phyloP scores from a whole-genome alignment of 257 asterid species.

The Capsicum chinense region DNA sequence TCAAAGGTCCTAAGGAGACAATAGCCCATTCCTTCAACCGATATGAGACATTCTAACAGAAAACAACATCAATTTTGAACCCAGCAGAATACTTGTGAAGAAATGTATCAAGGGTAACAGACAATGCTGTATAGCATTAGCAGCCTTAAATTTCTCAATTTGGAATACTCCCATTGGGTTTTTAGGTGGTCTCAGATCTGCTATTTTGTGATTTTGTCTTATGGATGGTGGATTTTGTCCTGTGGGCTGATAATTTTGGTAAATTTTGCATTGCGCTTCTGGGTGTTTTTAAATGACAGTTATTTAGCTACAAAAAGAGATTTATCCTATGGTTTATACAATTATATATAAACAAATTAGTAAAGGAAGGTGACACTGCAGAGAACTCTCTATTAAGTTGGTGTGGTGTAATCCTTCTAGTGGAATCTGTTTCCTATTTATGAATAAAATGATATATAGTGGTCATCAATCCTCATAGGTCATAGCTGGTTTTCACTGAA shows the following conservation, averaged over 20 bases:
- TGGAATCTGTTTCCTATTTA: neutral
- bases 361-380: neutral
- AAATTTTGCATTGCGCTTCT: neutral
- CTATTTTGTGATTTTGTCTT: neutral
- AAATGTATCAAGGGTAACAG: neutral
- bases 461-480: neutral
- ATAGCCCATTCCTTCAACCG: neutral
- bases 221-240: neutral
- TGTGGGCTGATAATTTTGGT: neutral
- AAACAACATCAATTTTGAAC: neutral
- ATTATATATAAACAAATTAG: neutral
- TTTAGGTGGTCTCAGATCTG: constrained; percentile 20
- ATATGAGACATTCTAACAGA: neutral
- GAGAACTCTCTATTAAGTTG: neutral
- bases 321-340: no score
- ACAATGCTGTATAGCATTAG: neutral
- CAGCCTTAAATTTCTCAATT: neutral
- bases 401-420: neutral
- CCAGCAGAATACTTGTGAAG: neutral
- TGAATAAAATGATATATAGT: neutral
- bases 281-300: no score
- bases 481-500: neutral
- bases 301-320: no score
- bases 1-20: neutral
- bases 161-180: no score